A percentile compares a stretch with the other conserved stretches of the same genome.
Evolutionary conservation across 805 yeast genomes (phyloP).

Genomic region (Candida suzukii): DNA sequence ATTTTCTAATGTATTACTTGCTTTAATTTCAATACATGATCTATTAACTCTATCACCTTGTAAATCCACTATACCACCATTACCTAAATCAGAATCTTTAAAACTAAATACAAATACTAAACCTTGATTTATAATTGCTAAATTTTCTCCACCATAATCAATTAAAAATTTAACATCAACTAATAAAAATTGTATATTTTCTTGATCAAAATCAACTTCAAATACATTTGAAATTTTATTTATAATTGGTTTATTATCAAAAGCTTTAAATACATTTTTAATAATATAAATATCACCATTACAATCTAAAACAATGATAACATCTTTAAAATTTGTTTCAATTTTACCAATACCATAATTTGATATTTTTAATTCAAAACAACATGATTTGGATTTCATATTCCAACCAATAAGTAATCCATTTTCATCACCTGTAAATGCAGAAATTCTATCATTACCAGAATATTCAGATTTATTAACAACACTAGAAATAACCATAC

Average conservation of each 20-base stretch:
- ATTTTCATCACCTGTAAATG: constrained; percentile 22
- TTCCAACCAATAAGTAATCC: constrained; percentile 28
- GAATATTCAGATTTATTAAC: constrained; percentile 13
- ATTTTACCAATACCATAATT: constrained; percentile 13
- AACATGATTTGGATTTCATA: constrained; percentile 11
- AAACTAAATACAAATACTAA: constrained; percentile 17
- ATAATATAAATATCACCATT: constrained; percentile 19
- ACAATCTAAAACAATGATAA: constrained; percentile 15
- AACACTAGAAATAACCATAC: constrained; percentile 16
- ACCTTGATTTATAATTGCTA: constrained; percentile 12
- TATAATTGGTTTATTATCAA: constrained; percentile 5
- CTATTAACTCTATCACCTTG: constrained; percentile 10
- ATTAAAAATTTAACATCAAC: constrained; percentile 13
- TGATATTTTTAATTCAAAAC: constrained; percentile 8
- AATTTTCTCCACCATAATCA: constrained; percentile 25
- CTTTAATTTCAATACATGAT: constrained; percentile 18
- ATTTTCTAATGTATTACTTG: not conserved
- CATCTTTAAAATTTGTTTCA: constrained; percentile 22
- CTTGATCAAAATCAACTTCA: not conserved
- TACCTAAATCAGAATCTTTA: constrained; percentile 3
- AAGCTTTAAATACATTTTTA: constrained; percentile 9
- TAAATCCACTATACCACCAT: constrained; percentile 1
- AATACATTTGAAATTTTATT: not conserved
- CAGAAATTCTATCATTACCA: constrained; percentile 21
- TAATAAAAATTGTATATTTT: too few species aligned